Evolutionary conservation across 257 asterid species (phyloP), one percentile per base, ranked within the genome.

Genomic region (Prunella vulgaris): DNA sequence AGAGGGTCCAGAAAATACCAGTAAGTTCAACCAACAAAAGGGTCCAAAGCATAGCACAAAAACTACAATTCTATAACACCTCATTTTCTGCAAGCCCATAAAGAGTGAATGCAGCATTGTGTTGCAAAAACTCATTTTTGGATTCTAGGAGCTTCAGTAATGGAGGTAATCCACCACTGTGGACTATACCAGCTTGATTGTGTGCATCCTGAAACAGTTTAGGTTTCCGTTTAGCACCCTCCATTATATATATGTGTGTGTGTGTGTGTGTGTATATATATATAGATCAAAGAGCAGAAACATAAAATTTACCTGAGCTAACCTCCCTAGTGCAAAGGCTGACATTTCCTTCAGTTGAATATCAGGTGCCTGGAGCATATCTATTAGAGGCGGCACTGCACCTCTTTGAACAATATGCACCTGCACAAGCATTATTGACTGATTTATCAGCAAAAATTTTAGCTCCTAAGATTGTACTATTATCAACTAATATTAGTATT

Each of bases 31-130:
- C 62, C 61, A 28, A 44, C 46, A 27, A 44, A 56, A 52, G 33
- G 51, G 13, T 3, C 28, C 18, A 56, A 21, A 33, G 17, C 30
- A 3, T 38, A 33, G 51, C 35, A 63, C 17, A 60, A 46, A 42
- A 42, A 63, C 60, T 37, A 61, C 52, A 22, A 71, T 25, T 65
- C 35, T 53, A 27, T 35, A 69, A 30, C 72, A 89, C 99, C 96
- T 94, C 99, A 73, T 94, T 94, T 79, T 94, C 99, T 24, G 98
- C 97, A 78, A 94, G 99, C 59, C 99, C 99, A 32, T 91, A 94
- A 57, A 94, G 95, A 68, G 99, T 97, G 82, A 94, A 94, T 61
- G 99, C 99, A 79, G 99, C 96, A 86, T 92, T 94, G 77, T 94
- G 99, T 68, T 94, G 98, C 72, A 92, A 72, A 24, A 97, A 94